Percentiles rank a stretch among this genome's conserved stretches.
These are phyloP conservation scores for Bolboschoenus planiculmis DNA, from an alignment of 176 grass and related monocot genomes.

Conservation along the genomic window DNA sequence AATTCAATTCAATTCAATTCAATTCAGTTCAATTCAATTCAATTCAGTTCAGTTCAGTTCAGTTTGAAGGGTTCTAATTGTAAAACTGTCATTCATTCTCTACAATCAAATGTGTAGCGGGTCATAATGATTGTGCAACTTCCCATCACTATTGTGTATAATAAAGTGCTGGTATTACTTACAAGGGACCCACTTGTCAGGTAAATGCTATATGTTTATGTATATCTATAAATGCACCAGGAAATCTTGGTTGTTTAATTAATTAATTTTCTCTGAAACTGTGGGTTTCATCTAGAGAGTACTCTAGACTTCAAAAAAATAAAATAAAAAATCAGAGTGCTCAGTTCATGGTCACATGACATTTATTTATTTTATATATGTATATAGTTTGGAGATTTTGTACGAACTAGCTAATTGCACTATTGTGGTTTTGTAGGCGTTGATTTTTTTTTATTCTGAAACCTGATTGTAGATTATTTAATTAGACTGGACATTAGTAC, in stretches of 20 bases:
- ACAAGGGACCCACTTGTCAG: background rate
- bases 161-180: too few relatives aligned
- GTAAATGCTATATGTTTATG: background rate
- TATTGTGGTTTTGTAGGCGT: background rate
- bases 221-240: background rate
- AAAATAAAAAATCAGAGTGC: constrained; percentile 3
- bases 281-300: background rate
- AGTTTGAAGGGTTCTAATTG: too few relatives aligned
- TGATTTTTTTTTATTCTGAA: background rate
- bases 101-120: background rate
- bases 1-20: too few relatives aligned
- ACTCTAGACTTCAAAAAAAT: background rate
- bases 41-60: too few relatives aligned
- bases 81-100: too few relatives aligned
- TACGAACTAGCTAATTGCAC: constrained; percentile 2
- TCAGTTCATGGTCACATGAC: constrained; percentile 14
- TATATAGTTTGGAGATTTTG: background rate
- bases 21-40: too few relatives aligned
- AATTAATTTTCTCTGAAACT: background rate
- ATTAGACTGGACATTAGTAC: background rate
- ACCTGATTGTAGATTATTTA: background rate
- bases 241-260: background rate
- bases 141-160: too few relatives aligned
- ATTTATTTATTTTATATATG: background rate
- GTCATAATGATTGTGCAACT: background rate